Evolutionary conservation across 306 rosid species (phyloP).

Genomic region (Acacia confusa): DNA sequence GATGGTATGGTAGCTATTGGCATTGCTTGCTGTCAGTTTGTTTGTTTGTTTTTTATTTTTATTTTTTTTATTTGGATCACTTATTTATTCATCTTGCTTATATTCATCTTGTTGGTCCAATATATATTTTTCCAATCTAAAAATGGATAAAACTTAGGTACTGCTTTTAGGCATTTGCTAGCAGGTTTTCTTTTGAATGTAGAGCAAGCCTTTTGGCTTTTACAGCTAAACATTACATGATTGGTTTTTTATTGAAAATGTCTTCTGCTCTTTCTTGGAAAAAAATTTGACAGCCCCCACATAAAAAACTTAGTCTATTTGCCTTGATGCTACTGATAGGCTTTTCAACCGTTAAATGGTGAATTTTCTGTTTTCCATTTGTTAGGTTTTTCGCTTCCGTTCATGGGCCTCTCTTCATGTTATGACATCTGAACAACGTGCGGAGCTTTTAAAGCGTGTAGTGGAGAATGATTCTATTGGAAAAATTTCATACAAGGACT

Average conservation of each 20-base stretch:
- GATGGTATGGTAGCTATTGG: not conserved
- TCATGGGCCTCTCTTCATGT: constrained; percentile 85
- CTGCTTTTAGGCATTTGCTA: not conserved
- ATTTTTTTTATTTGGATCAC: not conserved
- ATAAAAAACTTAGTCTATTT: not conserved
- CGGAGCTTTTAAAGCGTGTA: constrained; percentile 61
- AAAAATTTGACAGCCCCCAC: not conserved
- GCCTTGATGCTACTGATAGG: not conserved
- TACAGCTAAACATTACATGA: not conserved
- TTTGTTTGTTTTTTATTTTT: too few species aligned
- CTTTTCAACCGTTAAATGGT: not conserved
- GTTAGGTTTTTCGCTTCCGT: constrained; percentile 66
- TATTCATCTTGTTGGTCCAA: not conserved
- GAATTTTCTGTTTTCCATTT: constrained; percentile 24
- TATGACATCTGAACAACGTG: constrained; percentile 88
- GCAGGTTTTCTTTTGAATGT: not conserved
- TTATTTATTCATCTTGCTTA: not conserved
- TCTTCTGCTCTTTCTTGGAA: too few species aligned
- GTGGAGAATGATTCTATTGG: constrained; percentile 48
- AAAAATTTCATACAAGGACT: constrained; percentile 69
- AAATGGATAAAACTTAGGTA: not conserved
- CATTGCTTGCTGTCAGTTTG: not conserved
- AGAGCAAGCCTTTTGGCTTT: not conserved
- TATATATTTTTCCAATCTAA: not conserved
- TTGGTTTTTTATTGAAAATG: not conserved